These are phyloP conservation scores for Stylosanthes scabra DNA, from an alignment of 331 rosid species.

Conservation along the genomic window DNA sequence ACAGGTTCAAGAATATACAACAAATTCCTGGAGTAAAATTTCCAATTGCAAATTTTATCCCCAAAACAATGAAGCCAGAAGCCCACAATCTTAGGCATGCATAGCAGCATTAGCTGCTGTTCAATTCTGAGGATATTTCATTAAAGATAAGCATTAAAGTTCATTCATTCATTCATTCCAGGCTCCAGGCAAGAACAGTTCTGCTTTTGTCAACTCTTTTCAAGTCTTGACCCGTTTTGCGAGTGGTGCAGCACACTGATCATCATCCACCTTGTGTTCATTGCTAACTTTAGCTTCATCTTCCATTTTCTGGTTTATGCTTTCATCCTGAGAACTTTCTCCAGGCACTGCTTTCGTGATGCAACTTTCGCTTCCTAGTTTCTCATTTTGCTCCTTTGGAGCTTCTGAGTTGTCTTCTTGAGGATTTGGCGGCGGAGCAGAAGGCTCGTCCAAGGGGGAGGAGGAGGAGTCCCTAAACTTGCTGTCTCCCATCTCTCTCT, in stretches of 20 bases:
- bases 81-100: constrained; percentile 11
- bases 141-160: constrained; percentile 27
- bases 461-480: constrained; percentile 50
- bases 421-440: constrained; percentile 31
- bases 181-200: background rate
- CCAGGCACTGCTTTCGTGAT: constrained; percentile 20
- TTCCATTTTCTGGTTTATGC: constrained; percentile 36
- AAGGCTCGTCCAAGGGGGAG: constrained; percentile 49
- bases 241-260: constrained; percentile 39
- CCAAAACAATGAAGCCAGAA: constrained; percentile 36
- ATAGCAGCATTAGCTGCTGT: constrained; percentile 10
- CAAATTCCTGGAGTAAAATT: constrained; percentile 30
- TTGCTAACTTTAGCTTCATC: constrained; percentile 41
- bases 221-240: constrained; percentile 60
- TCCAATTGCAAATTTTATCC: background rate
- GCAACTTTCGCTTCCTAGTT: constrained; percentile 35
- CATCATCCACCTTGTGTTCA: constrained; percentile 36
- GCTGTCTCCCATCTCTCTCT: constrained; percentile 60
- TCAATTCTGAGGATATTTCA: constrained; percentile 14
- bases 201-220: constrained; percentile 40
- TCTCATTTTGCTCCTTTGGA: constrained; percentile 27
- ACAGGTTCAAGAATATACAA: constrained; percentile 40
- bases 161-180: background rate
- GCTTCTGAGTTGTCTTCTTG: constrained; percentile 35
- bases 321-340: constrained; percentile 48